A percentile compares a stretch with the other conserved stretches of the same genome.
phyloP scores from a whole-genome alignment of 371 early-diverging fungal genomes.

The Mucor velutinosus region DNA sequence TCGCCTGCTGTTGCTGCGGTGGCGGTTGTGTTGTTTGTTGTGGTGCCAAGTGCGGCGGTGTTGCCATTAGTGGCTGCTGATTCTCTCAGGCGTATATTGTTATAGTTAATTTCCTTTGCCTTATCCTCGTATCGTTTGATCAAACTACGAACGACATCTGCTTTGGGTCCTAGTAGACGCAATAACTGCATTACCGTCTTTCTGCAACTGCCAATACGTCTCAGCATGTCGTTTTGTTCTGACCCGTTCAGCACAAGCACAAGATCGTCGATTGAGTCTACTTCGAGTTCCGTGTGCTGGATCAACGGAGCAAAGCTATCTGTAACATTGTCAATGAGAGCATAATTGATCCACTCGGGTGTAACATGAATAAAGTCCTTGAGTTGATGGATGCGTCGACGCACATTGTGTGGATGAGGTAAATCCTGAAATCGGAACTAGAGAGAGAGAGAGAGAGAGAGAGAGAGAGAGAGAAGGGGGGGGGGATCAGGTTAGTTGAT shows the following conservation, averaged over 20 bases:
- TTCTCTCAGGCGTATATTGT: constrained; percentile 11
- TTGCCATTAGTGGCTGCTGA: not conserved
- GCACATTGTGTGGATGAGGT: constrained; percentile 65
- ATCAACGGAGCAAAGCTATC: constrained; percentile 85
- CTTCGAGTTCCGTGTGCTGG: constrained; percentile 80
- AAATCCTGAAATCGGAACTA: constrained; percentile 67
- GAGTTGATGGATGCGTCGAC: constrained; percentile 62
- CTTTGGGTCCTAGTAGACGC: constrained; percentile 76
- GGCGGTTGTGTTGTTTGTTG: not conserved
- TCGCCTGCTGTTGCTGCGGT: constrained; percentile 1
- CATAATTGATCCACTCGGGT: constrained; percentile 91
- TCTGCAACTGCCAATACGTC: constrained; percentile 83
- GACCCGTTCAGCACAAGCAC: constrained; percentile 73
- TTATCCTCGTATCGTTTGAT: constrained; percentile 64
- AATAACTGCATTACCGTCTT: constrained; percentile 81
- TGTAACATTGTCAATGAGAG: constrained; percentile 84
- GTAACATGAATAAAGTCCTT: constrained; percentile 66
- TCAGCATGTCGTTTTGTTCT: constrained; percentile 87
- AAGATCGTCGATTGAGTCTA: constrained; percentile 90
- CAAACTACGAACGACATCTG: constrained; percentile 80
- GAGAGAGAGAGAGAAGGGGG: not conserved
- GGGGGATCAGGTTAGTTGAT: not conserved
- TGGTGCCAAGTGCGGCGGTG: not conserved
- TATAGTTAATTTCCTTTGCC: constrained; percentile 39
- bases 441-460: too few relatives aligned